phyloP scores from a whole-genome alignment of 805 yeast species.

The Candida palmyrensis region DNA sequence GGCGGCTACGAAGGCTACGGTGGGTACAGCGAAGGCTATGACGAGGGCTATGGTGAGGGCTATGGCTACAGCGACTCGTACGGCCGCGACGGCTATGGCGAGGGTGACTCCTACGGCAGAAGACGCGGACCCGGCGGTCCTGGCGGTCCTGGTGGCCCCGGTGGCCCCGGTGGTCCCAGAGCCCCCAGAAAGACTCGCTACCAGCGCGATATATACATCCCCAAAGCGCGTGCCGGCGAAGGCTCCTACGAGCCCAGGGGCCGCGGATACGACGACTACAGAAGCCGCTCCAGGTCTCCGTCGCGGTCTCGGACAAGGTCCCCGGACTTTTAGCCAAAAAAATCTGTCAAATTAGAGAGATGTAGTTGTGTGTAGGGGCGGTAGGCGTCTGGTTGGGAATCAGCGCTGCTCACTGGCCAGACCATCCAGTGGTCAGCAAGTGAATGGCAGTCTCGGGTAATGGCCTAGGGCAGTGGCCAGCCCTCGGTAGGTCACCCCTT shows the following conservation, averaged over 20 bases:
- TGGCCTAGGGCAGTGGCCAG: no score
- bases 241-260: conserved; percentile 8
- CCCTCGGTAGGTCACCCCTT: no score
- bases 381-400: no score
- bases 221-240: not conserved
- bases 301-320: conserved; percentile 6
- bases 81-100: not conserved
- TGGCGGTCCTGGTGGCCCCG: not conserved
- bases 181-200: conserved; percentile 1
- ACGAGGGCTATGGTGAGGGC: not conserved
- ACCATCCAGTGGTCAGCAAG: no score
- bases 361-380: no score
- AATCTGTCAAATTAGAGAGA: no score
- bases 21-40: not conserved
- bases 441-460: no score
- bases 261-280: conserved; percentile 7
- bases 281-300: conserved; percentile 8
- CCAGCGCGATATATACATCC: conserved; percentile 7
- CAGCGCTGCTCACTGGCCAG: no score
- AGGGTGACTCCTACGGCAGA: no score
- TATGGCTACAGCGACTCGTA: not conserved
- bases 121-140: not conserved
- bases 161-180: not conserved
- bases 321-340: not conserved
- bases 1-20: not conserved